A percentile compares a stretch with the other conserved stretches of the same genome.
Evolutionary conservation across 768 basidiomycete genomes (phyloP).

Genomic region (Mycena amicta): DNA sequence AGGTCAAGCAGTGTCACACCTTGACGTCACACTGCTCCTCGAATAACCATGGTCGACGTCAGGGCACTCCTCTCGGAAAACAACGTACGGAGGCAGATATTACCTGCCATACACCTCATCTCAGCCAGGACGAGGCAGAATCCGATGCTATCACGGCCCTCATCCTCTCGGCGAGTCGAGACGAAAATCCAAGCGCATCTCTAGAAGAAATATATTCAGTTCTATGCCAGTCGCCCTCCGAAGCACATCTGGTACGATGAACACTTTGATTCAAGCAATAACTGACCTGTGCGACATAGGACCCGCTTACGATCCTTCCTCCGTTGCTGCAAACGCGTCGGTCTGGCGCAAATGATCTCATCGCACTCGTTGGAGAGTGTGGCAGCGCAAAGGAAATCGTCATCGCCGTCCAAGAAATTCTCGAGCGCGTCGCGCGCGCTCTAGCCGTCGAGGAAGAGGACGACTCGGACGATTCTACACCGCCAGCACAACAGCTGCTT

Average conservation of each 20-base stretch:
- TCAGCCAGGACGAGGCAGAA: conserved; percentile 1
- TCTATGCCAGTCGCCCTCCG: conserved; percentile 27
- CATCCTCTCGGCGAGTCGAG: conserved; percentile 38
- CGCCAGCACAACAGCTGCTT: conserved; percentile 34
- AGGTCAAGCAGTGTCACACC: background rate
- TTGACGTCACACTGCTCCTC: background rate
- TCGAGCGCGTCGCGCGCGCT: conserved; percentile 38
- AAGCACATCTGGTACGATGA: conserved; percentile 27
- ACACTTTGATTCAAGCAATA: background rate
- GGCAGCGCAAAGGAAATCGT: conserved; percentile 49
- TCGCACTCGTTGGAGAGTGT: conserved; percentile 43
- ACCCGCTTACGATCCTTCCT: conserved; percentile 47
- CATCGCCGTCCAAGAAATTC: conserved; percentile 47
- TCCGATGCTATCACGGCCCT: conserved; percentile 33
- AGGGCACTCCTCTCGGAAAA: conserved; percentile 1
- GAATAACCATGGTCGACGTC: background rate
- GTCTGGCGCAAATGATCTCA: conserved; percentile 39
- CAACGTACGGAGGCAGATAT: background rate
- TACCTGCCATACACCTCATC: background rate
- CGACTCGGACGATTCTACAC: conserved; percentile 9
- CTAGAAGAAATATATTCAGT: conserved; percentile 36
- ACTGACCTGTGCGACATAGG: conserved; percentile 34
- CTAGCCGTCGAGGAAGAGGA: conserved; percentile 30
- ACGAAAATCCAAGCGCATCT: conserved; percentile 29
- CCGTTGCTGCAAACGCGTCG: conserved; percentile 41